phyloP scores from a whole-genome alignment of 1,284 basidiomycete genomes.

The Apiotrichum brassicae region DNA sequence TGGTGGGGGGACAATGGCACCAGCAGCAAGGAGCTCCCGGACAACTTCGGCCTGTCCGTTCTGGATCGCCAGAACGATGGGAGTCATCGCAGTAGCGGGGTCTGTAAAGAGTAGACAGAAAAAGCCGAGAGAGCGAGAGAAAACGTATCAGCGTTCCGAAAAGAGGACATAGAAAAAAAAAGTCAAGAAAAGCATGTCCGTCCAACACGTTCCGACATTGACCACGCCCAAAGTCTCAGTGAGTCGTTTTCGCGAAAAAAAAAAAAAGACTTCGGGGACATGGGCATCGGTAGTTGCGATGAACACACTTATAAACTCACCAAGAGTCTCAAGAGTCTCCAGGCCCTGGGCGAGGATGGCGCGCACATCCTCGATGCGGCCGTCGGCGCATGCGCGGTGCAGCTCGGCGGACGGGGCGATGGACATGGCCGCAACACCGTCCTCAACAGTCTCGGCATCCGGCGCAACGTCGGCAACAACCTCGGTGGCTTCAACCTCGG shows the following conservation, averaged over 20 bases:
- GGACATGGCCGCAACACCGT: conserved; percentile 12
- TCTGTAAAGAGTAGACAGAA: conserved; percentile 21
- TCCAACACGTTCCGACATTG: too few species aligned
- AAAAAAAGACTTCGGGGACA: background rate
- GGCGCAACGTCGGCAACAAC: background rate
- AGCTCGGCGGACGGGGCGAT: conserved; percentile 23
- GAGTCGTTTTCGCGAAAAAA: background rate
- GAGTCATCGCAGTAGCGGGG: conserved; percentile 42
- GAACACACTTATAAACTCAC: conserved; percentile 24
- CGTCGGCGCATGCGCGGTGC: conserved; percentile 38
- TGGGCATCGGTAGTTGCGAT: background rate
- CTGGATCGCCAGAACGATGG: conserved; percentile 46
- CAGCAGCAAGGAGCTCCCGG: conserved; percentile 42
- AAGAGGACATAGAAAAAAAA: background rate
- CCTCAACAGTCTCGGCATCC: conserved; percentile 3
- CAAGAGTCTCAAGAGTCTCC: conserved; percentile 37
- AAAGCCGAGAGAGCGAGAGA: too few species aligned
- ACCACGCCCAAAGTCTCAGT: too few species aligned
- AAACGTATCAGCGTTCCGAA: too few species aligned
- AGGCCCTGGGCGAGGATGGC: conserved; percentile 31
- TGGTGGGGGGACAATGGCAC: conserved; percentile 45
- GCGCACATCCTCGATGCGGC: conserved; percentile 37
- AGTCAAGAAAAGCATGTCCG: too few species aligned
- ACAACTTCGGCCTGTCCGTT: conserved; percentile 43
- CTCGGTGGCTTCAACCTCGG: background rate